Evolutionary conservation across 163 green algal species (phyloP).

Genomic region (Scenedesmus sp.): DNA sequence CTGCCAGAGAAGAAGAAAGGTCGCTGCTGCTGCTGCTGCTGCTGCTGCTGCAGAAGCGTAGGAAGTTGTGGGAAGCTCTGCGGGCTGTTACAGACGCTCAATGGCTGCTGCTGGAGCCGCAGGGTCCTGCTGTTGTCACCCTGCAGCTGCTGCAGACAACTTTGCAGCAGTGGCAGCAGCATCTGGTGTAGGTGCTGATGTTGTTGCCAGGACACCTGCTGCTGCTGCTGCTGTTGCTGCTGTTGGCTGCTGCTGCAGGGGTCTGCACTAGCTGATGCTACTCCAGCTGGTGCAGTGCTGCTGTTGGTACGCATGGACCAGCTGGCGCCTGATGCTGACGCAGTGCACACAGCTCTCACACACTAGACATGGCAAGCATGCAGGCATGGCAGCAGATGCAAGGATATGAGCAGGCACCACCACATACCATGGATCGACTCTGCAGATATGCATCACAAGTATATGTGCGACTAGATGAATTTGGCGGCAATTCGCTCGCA

Average conservation of each 20-base stretch:
- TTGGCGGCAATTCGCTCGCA: no score
- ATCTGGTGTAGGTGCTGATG: background rate
- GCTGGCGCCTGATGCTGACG: background rate
- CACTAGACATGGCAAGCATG: background rate
- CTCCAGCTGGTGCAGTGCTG: background rate
- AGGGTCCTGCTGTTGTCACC: background rate
- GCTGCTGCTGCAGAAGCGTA: background rate
- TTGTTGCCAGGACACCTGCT: background rate
- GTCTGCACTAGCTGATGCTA: background rate
- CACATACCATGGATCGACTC: no score
- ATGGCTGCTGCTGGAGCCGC: slow-evolving; percentile 19
- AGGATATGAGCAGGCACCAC: no score
- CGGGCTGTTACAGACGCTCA: background rate
- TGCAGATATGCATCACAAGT: no score
- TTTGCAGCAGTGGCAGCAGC: background rate
- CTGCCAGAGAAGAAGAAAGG: background rate
- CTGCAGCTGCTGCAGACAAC: background rate
- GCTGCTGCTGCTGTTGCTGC: slow-evolving; percentile 18
- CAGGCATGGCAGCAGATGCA: background rate
- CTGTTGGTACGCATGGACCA: background rate
- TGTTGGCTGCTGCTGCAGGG: background rate
- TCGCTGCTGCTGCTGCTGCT: slow-evolving; percentile 31
- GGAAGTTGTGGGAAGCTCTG: background rate
- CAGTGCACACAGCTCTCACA: background rate
- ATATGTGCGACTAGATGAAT: no score